Evolutionary conservation across 108 stramenopile genomes (phyloP).

Genomic region (Fragilariopsis cylindrus): DNA sequence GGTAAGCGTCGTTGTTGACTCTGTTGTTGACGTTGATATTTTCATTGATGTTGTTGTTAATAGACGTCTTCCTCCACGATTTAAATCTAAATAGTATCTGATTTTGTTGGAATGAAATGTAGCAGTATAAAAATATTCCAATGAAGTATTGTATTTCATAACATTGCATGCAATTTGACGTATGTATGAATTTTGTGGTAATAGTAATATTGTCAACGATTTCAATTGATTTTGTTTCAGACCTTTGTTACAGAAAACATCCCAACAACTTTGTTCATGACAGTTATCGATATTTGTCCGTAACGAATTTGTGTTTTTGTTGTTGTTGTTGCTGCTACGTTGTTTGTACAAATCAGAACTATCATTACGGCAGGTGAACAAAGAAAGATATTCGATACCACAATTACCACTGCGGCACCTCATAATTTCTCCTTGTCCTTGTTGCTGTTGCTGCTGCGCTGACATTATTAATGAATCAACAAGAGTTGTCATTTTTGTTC

Average conservation of each 20-base stretch:
- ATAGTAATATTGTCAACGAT: too few relatives aligned
- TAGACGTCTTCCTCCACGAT: slow-evolving; percentile 6
- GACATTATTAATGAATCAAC: neutral
- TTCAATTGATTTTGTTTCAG: too few relatives aligned
- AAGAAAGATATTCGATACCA: neutral
- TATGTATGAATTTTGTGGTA: too few relatives aligned
- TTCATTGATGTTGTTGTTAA: neutral
- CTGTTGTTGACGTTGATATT: neutral
- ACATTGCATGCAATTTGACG: neutral
- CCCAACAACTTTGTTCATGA: too few relatives aligned
- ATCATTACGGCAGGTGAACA: neutral
- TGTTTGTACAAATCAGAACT: too few relatives aligned
- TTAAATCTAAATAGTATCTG: neutral
- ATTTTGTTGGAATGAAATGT: neutral
- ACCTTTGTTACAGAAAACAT: too few relatives aligned
- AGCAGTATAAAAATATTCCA: neutral
- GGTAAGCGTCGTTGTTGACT: neutral
- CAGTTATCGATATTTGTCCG: too few relatives aligned
- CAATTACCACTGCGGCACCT: neutral
- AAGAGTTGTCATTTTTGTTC: neutral
- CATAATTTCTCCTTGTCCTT: too few relatives aligned
- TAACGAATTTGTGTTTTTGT: too few relatives aligned
- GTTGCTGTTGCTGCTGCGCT: too few relatives aligned
- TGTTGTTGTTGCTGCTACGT: too few relatives aligned
- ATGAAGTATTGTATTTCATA: slow-evolving; percentile 3